These are phyloP conservation scores for Geum urbanum DNA, from an alignment of 306 rosid genomes.

Conservation along the genomic window DNA sequence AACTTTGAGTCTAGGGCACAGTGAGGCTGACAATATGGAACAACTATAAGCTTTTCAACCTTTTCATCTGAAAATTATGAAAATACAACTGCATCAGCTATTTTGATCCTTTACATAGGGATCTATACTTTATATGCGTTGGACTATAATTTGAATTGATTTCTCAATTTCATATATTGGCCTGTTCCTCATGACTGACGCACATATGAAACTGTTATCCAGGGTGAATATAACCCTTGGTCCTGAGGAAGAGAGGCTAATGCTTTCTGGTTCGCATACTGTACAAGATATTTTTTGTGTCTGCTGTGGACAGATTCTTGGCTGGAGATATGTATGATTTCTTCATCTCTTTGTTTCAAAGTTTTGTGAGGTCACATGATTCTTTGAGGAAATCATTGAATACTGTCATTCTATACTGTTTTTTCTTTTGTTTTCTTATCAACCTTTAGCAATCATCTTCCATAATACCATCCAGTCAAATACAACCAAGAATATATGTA, in stretches of 20 bases:
- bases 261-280: slow-evolving; percentile 82
- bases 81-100: not conserved
- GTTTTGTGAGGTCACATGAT: not conserved
- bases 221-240: slow-evolving; percentile 78
- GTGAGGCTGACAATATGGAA: too few relatives aligned
- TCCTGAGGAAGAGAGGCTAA: slow-evolving; percentile 54
- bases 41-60: not conserved
- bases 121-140: not conserved
- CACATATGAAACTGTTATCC: slow-evolving; percentile 8
- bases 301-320: slow-evolving; percentile 80
- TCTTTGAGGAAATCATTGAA: not conserved
- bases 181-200: slow-evolving; percentile 24
- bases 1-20: not conserved
- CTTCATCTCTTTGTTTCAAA: not conserved
- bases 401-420: not conserved
- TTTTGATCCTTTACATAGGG: not conserved
- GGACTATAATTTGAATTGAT: slow-evolving; percentile 1
- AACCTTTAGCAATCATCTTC: not conserved
- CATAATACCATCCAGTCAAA: not conserved
- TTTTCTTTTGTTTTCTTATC: not conserved
- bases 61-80: not conserved
- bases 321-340: slow-evolving; percentile 92
- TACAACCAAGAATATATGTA: not conserved
- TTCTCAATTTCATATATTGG: slow-evolving; percentile 3
- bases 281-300: slow-evolving; percentile 87